These are phyloP conservation scores for Oryza longistaminata DNA, from an alignment of 176 grass and related monocot genomes.

Conservation along the genomic window DNA sequence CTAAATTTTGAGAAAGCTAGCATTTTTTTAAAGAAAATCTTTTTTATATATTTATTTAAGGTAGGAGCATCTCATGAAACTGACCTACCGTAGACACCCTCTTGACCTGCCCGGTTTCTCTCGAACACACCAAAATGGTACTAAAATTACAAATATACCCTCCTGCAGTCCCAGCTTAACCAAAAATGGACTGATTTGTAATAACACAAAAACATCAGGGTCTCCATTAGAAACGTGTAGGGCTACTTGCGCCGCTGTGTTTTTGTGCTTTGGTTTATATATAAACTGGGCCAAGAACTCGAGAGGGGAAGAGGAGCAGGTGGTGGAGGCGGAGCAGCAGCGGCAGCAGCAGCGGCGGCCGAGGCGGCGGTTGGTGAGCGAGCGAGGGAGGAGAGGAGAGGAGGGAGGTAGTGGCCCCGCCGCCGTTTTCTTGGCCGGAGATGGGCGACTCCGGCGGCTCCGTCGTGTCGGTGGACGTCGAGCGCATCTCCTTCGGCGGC, in stretches of 20 bases:
- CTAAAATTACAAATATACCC: background rate
- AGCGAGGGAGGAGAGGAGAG: background rate
- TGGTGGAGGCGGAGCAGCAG: slow-evolving; percentile 1
- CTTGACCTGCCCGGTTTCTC: slow-evolving; percentile 35
- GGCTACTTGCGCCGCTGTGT: slow-evolving; percentile 16
- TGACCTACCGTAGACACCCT: too few species aligned
- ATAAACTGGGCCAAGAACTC: slow-evolving; percentile 48
- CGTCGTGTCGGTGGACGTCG: slow-evolving; percentile 77
- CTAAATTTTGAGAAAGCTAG: background rate
- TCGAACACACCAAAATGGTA: background rate
- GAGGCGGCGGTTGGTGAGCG: background rate
- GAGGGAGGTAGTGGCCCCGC: background rate
- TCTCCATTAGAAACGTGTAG: background rate
- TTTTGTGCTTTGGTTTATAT: slow-evolving; percentile 44
- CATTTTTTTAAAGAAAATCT: too few species aligned
- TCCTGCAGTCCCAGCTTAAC: background rate
- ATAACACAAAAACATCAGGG: background rate
- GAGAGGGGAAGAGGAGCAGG: background rate
- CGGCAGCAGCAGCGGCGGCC: slow-evolving; percentile 7
- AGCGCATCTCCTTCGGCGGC: slow-evolving; percentile 93
- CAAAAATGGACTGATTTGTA: background rate
- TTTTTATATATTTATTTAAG: too few species aligned
- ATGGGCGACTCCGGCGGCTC: slow-evolving; percentile 92
- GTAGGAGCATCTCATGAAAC: too few species aligned
- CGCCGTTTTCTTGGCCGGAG: slow-evolving; percentile 19